phyloP scores from a whole-genome alignment of 2,329 filamentous ascomycete genomes.

The Trichoderma semiorbis region DNA sequence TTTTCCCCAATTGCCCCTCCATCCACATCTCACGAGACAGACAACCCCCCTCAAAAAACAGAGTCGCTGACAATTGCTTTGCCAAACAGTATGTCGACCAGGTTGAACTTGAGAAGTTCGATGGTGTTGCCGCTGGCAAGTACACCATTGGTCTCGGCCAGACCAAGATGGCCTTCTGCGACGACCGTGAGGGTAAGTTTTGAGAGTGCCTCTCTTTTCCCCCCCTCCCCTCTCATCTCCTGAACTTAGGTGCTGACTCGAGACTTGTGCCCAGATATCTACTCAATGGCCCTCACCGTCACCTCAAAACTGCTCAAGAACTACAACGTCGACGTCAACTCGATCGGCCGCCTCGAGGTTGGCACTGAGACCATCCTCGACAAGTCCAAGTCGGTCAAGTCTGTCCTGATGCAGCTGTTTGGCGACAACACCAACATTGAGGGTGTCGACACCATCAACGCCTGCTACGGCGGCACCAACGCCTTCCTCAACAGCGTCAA shows the following conservation, averaged over 20 bases:
- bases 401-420: conserved; percentile 83
- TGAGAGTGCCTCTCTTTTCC: conserved; percentile 11
- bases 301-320: conserved; percentile 75
- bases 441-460: conserved; percentile 79
- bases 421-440: conserved; percentile 80
- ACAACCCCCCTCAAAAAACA: neutral
- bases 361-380: conserved; percentile 82
- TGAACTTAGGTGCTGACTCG: neutral
- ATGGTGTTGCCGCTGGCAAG: conserved; percentile 77
- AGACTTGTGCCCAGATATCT: conserved; percentile 67
- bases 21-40: conserved; percentile 8
- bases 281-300: conserved; percentile 77
- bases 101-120: conserved; percentile 77
- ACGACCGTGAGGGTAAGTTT: conserved; percentile 77
- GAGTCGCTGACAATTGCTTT: conserved; percentile 1
- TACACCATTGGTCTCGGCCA: conserved; percentile 90
- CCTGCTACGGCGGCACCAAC: conserved; percentile 84
- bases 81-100: conserved; percentile 75
- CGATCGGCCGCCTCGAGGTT: conserved; percentile 77
- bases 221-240: conserved; percentile 2
- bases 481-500: conserved; percentile 79
- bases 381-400: conserved; percentile 90
- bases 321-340: conserved; percentile 76
- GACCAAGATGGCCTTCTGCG: conserved; percentile 90
- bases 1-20: conserved; percentile 21